Evolutionary conservation across 441 rosid genomes (phyloP).

Genomic region (Euphorbia schlechtendalii): DNA sequence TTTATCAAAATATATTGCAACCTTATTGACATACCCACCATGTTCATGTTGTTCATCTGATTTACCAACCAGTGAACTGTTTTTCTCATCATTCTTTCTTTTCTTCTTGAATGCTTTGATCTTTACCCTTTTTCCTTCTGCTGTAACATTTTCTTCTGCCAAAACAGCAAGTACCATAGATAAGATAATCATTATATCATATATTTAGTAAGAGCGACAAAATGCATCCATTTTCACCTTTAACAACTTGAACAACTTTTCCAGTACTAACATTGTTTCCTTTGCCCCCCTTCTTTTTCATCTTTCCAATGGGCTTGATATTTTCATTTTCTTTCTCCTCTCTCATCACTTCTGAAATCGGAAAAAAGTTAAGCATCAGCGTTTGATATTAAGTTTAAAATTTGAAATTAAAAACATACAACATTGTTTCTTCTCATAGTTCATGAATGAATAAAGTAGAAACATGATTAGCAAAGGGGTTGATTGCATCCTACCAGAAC

Average conservation of each 20-base stretch:
- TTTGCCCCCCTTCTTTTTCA: slow-evolving; percentile 33
- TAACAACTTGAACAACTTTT: slow-evolving; percentile 7
- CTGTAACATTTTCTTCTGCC: slow-evolving; percentile 5
- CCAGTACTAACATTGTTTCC: slow-evolving; percentile 16
- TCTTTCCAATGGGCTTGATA: slow-evolving; percentile 20
- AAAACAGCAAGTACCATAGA: slow-evolving; percentile 6
- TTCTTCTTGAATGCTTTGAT: slow-evolving; percentile 23
- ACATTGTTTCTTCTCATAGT: background rate
- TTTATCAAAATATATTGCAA: background rate
- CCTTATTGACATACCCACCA: slow-evolving; percentile 15
- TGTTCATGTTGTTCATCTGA: slow-evolving; percentile 12
- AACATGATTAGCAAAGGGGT: background rate
- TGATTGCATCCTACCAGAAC: background rate
- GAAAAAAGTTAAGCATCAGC: slow-evolving; percentile 4
- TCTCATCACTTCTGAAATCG: slow-evolving; percentile 22
- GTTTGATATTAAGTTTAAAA: background rate
- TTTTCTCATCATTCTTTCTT: slow-evolving; percentile 19
- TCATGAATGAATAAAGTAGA: background rate
- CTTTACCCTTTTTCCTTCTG: slow-evolving; percentile 21
- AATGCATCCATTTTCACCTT: slow-evolving; percentile 20
- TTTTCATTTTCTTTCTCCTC: slow-evolving; percentile 29
- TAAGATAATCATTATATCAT: slow-evolving; percentile 10
- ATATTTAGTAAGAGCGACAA: background rate
- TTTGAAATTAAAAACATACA: background rate
- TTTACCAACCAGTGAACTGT: slow-evolving; percentile 7